Conservation (phyloP, 2,329 filamentous ascomycete genomes). For the Thermoascus crustaceus region DNA sequence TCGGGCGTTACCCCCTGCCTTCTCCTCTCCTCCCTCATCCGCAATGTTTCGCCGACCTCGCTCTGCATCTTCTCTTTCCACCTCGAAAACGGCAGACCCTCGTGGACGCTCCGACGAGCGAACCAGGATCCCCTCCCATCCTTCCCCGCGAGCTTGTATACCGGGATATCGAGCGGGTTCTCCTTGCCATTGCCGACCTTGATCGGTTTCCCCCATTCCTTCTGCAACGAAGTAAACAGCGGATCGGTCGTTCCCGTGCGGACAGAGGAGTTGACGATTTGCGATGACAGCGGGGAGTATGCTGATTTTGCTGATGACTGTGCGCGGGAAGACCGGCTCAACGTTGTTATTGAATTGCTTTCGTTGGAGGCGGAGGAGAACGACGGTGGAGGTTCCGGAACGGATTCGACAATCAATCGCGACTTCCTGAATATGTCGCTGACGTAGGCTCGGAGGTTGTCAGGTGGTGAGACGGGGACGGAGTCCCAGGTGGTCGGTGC, state of each 20-base stretch:
- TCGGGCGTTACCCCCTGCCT: slow-evolving; percentile 59
- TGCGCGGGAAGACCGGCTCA: too few species aligned
- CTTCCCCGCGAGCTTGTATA: slow-evolving; percentile 71
- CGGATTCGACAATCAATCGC: slow-evolving; percentile 66
- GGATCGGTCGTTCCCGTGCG: slow-evolving; percentile 43
- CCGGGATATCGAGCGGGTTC: slow-evolving; percentile 65
- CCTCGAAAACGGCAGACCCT: slow-evolving; percentile 64
- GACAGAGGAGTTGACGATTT: slow-evolving; percentile 46
- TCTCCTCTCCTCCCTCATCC: slow-evolving; percentile 60
- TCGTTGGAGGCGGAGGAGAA: slow-evolving; percentile 5
- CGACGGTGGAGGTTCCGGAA: slow-evolving; percentile 50
- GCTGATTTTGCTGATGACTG: too few species aligned
- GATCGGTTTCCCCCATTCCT: slow-evolving; percentile 77
- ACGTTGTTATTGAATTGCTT: too few species aligned
- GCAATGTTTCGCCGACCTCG: slow-evolving; percentile 74
- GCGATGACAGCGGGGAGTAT: too few species aligned
- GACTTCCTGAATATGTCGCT: slow-evolving; percentile 56
- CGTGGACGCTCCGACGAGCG: slow-evolving; percentile 72
- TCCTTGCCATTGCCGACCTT: slow-evolving; percentile 53
- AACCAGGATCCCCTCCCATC: slow-evolving; percentile 89
- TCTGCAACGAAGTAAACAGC: slow-evolving; percentile 56
- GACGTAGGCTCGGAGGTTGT: slow-evolving; percentile 49
- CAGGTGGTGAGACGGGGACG: slow-evolving; percentile 34
- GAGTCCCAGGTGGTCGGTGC: slow-evolving; percentile 48
- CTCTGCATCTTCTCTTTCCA: slow-evolving; percentile 69